Evolutionary conservation across 305 asterid species (phyloP).

Genomic region (Solanum hybrid): DNA sequence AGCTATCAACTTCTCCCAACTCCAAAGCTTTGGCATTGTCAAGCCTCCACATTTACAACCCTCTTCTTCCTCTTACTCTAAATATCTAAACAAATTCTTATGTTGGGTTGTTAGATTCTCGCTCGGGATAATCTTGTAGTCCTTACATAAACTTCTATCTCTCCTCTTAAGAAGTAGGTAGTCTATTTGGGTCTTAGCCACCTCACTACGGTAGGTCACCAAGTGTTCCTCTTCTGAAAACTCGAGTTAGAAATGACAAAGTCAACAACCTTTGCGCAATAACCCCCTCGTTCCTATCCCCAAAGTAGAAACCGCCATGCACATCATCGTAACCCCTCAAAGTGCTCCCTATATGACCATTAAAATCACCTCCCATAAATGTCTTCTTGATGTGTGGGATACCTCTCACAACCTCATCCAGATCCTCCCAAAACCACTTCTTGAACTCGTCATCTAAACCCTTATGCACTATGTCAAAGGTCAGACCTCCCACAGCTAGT

Average conservation of each 20-base stretch:
- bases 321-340: background rate
- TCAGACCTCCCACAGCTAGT: background rate
- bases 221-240: background rate
- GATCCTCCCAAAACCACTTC: background rate
- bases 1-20: background rate
- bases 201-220: background rate
- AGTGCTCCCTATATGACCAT: background rate
- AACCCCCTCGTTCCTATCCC: background rate
- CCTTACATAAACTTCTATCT: background rate
- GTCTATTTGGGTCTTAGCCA: background rate
- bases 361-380: background rate
- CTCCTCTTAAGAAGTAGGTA: background rate
- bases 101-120: background rate
- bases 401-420: background rate
- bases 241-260: background rate
- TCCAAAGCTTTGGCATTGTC: background rate
- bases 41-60: background rate
- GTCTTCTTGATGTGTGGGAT: background rate
- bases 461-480: background rate
- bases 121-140: background rate
- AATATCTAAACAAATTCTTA: background rate
- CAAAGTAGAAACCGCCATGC: background rate
- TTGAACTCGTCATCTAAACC: background rate
- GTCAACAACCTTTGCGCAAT: background rate
- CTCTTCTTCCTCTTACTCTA: background rate